phyloP scores from a whole-genome alignment of 2,329 filamentous ascomycete species.

The Trichoderma atrobrunneum region DNA sequence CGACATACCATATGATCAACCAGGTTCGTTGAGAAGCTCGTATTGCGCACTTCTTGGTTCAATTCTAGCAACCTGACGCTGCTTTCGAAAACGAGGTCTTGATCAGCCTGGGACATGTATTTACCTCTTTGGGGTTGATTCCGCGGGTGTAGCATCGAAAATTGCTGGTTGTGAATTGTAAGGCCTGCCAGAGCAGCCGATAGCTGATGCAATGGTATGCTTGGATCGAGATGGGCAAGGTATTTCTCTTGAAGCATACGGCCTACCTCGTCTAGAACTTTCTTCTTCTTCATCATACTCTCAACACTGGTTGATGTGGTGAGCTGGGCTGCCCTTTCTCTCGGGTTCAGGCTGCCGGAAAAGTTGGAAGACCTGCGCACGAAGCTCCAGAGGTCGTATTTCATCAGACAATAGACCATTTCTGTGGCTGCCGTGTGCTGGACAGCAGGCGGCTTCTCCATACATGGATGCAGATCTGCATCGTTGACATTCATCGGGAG shows the following conservation, averaged over 20 bases:
- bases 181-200: neutral
- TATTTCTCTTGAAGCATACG: slow-evolving; percentile 1
- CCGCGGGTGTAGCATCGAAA: slow-evolving; percentile 2
- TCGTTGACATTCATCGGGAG: slow-evolving; percentile 58
- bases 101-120: neutral
- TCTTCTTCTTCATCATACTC: neutral
- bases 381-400: slow-evolving; percentile 37
- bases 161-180: slow-evolving; percentile 3
- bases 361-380: slow-evolving; percentile 4
- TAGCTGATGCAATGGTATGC: slow-evolving; percentile 4
- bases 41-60: neutral
- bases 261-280: neutral
- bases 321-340: neutral
- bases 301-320: neutral
- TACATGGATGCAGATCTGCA: slow-evolving; percentile 53
- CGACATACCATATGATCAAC: slow-evolving; percentile 1
- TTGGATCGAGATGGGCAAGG: slow-evolving; percentile 1
- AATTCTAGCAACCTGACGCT: neutral
- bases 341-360: neutral
- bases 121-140: neutral
- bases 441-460: slow-evolving; percentile 44
- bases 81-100: slow-evolving; percentile 8
- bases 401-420: slow-evolving; percentile 57
- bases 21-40: neutral
- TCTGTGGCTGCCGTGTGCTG: slow-evolving; percentile 56